Evolutionary conservation across 768 basidiomycete genomes (phyloP).

Genomic region (Boletus fagicola): DNA sequence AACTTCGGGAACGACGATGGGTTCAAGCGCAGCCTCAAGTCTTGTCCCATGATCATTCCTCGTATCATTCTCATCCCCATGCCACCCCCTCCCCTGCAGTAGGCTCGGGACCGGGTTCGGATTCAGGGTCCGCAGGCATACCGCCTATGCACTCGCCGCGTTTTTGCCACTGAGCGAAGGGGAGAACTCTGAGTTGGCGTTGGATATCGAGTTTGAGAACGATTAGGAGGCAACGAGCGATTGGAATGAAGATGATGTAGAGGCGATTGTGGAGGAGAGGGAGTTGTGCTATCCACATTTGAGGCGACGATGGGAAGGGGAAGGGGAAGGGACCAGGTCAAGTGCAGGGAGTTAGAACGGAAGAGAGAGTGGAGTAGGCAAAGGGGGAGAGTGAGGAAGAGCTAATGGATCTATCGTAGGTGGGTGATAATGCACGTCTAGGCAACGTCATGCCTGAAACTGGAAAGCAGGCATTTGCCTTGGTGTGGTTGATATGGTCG

Average conservation of each 20-base stretch:
- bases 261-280: conserved; percentile 56
- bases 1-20: too few relatives aligned
- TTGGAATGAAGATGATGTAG: conserved; percentile 88
- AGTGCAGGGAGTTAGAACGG: background rate
- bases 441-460: too few relatives aligned
- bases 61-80: too few relatives aligned
- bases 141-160: too few relatives aligned
- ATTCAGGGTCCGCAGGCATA: background rate
- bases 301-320: conserved; percentile 3
- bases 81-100: background rate
- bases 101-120: background rate
- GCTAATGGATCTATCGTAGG: conserved; percentile 39
- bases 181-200: conserved; percentile 48
- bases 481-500: too few relatives aligned
- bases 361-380: background rate
- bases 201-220: conserved; percentile 85
- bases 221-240: conserved; percentile 89
- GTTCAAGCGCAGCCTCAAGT: too few relatives aligned
- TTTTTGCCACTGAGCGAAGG: conserved; percentile 39
- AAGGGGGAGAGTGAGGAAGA: conserved; percentile 43
- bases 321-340: background rate
- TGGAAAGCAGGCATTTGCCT: too few relatives aligned
- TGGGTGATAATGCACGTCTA: too few relatives aligned
- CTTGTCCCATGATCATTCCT: too few relatives aligned
- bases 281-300: conserved; percentile 36